These are phyloP conservation scores for Boeremia exigua DNA, from an alignment of 2,329 filamentous ascomycete species.

Conservation along the genomic window DNA sequence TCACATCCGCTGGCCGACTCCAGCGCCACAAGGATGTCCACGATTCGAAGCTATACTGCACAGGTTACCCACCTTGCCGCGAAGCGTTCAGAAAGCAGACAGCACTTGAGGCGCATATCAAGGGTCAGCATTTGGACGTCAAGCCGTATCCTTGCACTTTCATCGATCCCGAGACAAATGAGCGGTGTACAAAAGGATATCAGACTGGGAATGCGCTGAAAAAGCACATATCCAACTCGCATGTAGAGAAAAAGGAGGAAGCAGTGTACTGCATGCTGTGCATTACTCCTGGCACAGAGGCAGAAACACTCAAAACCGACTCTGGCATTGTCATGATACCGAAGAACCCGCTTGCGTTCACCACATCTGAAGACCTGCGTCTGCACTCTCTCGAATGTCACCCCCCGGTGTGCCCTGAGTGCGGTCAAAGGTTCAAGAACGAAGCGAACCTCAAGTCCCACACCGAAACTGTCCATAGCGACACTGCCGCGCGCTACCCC, in stretches of 20 bases:
- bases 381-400: slow-evolving; percentile 76
- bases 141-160: slow-evolving; percentile 75
- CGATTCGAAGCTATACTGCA: slow-evolving; percentile 77
- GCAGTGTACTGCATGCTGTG: slow-evolving; percentile 83
- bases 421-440: slow-evolving; percentile 70
- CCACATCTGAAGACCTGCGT: slow-evolving; percentile 73
- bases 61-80: slow-evolving; percentile 71
- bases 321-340: slow-evolving; percentile 23
- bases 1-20: slow-evolving; percentile 79
- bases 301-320: slow-evolving; percentile 38
- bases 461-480: slow-evolving; percentile 73
- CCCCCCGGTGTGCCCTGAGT: slow-evolving; percentile 74
- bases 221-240: slow-evolving; percentile 72
- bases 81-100: slow-evolving; percentile 87
- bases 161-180: slow-evolving; percentile 58
- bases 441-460: slow-evolving; percentile 64
- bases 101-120: slow-evolving; percentile 82
- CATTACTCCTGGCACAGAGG: slow-evolving; percentile 38
- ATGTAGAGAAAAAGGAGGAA: slow-evolving; percentile 62
- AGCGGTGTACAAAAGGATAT: slow-evolving; percentile 71
- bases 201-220: slow-evolving; percentile 74
- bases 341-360: slow-evolving; percentile 58
- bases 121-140: slow-evolving; percentile 73
- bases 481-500: slow-evolving; percentile 58
- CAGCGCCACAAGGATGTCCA: slow-evolving; percentile 80